phyloP scores from a whole-genome alignment of 768 basidiomycete species.

The Ramaria rubella region DNA sequence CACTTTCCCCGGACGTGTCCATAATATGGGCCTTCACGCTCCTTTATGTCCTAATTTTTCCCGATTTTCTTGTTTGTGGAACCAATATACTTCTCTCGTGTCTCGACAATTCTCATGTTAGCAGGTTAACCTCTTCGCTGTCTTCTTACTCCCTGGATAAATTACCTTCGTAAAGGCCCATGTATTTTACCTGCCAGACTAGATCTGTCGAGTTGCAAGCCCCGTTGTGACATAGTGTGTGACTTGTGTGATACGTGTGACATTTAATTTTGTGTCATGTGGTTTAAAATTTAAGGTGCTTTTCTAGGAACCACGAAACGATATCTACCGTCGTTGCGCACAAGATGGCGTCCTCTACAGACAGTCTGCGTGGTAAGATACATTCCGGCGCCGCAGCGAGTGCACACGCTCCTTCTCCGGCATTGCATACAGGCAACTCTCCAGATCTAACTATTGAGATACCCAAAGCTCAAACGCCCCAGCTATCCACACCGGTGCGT shows the following conservation, averaged over 20 bases:
- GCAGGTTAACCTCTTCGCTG: conserved; percentile 1
- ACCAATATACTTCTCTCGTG: not conserved
- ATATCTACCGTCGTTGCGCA: too few species aligned
- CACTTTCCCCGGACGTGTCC: not conserved
- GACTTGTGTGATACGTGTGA: not conserved
- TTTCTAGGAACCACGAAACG: too few species aligned
- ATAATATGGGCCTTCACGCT: conserved; percentile 3
- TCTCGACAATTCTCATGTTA: not conserved
- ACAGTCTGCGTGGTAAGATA: conserved; percentile 5
- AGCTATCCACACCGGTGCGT: not conserved
- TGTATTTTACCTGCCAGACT: conserved; percentile 10
- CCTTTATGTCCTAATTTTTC: conserved; percentile 1
- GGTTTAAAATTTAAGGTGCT: too few species aligned
- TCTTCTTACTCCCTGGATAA: conserved; percentile 10
- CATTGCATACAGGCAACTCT: not conserved
- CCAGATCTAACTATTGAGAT: conserved; percentile 17
- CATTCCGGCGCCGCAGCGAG: not conserved
- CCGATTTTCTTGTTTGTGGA: conserved; percentile 5
- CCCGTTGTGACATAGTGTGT: not conserved
- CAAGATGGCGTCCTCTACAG: not conserved
- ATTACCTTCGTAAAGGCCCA: not conserved
- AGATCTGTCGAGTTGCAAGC: conserved; percentile 8
- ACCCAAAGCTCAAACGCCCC: conserved; percentile 9
- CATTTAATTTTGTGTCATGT: too few species aligned
- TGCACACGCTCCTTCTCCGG: not conserved